Evolutionary conservation across 1,284 basidiomycete species (phyloP).

Genomic region (Ceratobasidium sp.): DNA sequence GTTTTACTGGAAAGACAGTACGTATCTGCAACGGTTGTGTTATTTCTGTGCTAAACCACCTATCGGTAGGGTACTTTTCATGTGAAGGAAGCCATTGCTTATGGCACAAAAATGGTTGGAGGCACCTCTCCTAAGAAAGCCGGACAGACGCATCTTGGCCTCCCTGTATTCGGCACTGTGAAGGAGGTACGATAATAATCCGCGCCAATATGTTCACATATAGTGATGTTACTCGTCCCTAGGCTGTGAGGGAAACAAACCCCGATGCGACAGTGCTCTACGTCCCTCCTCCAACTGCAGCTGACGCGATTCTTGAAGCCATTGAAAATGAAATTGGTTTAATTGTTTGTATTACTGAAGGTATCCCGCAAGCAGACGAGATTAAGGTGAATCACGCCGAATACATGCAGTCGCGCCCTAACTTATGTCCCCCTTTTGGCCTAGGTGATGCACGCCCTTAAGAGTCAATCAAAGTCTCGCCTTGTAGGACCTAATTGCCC

Average conservation of each 20-base stretch:
- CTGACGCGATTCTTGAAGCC: conserved; percentile 95
- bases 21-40: conserved; percentile 51
- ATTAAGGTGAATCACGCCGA: conserved; percentile 70
- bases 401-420: neutral
- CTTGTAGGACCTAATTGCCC: conserved; percentile 98
- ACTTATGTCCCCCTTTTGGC: neutral
- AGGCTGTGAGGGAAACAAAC: conserved; percentile 85
- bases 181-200: conserved; percentile 70
- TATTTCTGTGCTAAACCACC: conserved; percentile 3
- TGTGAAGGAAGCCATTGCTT: conserved; percentile 91
- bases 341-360: conserved; percentile 97
- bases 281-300: conserved; percentile 92
- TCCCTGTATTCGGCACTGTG: conserved; percentile 95
- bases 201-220: neutral
- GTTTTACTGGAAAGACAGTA: conserved; percentile 97
- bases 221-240: conserved; percentile 8
- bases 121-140: conserved; percentile 99
- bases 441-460: conserved; percentile 92
- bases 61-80: conserved; percentile 93
- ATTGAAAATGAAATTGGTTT: conserved; percentile 97
- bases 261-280: conserved; percentile 96
- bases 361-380: conserved; percentile 96
- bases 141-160: conserved; percentile 92
- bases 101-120: conserved; percentile 97
- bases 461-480: conserved; percentile 92